Evolutionary conservation across 352 stramenopile genomes (phyloP), one percentile per base, ranked within the genome.

Genomic region (Phytophthora aleatoria): DNA sequence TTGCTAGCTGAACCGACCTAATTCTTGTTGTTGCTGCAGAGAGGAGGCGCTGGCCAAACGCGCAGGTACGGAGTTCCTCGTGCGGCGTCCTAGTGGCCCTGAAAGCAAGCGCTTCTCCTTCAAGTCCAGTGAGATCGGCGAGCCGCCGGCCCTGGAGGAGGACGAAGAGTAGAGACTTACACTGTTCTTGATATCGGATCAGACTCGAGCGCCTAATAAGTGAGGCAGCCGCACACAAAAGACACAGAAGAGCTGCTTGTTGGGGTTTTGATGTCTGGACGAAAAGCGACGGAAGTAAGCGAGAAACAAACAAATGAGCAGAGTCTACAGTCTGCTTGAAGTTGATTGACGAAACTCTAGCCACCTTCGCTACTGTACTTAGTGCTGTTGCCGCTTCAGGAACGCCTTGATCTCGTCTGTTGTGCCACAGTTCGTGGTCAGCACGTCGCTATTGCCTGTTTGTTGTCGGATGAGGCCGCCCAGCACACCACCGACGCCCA

Each of bases 391-490:
- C 20, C 20, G 26, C 10, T 51, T 55, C 49, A 93, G 57, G 45
- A 88, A 83, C 50, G 69, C 51, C 31, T 65, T 72, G 52, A 93
- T 67, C 57, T 93, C 74, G 41, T 89, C 79, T 2, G 64, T 68
- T 4, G 81, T 87, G 51, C 85, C 81, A 42, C 79, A 90, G 68
- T 58, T 90, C 50, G 73, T 87, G 16, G 41, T 63, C 13, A 49
- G 9, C 12, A 71, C 50, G 38, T 63, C 59, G 41, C 27, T 64
- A 10, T 56, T 71, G 20, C 43, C 39, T 9, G 73, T 68, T 38
- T 95, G 86, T 67, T 95, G 86, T 60, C 78, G 78, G 67, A 95
- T 89, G 43, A 96, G 80, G 1, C 81, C 81, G 20, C 84, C 70
- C 35, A 96, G 73, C 38, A 96, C 85, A 26, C 81, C 76, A 12